Evolutionary conservation across 2,329 filamentous ascomycete species (phyloP), one percentile per base, ranked within the genome.

Genomic region (Monilinia fructicola): DNA sequence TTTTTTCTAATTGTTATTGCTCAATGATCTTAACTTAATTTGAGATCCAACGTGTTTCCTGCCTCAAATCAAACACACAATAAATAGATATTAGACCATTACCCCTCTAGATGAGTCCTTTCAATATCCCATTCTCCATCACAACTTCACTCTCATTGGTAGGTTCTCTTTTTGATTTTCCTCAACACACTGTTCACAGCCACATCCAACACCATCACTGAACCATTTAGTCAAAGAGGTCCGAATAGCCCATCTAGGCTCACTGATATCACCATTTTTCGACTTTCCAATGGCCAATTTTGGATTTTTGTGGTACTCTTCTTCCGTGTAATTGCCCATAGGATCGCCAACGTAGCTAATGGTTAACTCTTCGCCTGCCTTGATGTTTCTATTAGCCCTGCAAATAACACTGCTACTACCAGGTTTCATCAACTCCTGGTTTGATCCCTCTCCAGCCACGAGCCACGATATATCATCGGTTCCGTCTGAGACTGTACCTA

Each of bases 311-410:
- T 7, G 3, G n/a, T 12, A 44, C 28, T 40, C 48, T 44, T 10
- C 52, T 10, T 35, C 26, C 5, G 35, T 35, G 21, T 64, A 54
- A 1, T 42, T 52, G 0, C 71, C 70, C 42, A 60, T 42, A 2
- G 73, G 68, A 58, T 75, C 64, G 0, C 73, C 73, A 11, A 75
- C 48, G 54, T 76, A 76, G 7, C 65, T 70, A n/a, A 76, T 75
- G 14, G 69, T 72, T 4, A 74, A 48, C 55, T 76, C 71, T 26
- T 76, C 74, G 0, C 70, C 73, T 18, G 71, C 69, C 54, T 69
- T 69, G 21, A 76, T 72, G 53, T 72, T 61, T 28, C 44, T 42
- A 0, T n/a, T 40, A 0, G 74, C 73, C 2, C 52, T 46, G 35
- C 73, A 74, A 35, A 67, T 70, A 0, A 75, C 69, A 0, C 69